Base-by-base conservation (phyloP, 2,329 filamentous ascomycete genomes). In the Immersiporthe knoxdaviesiana region DNA sequence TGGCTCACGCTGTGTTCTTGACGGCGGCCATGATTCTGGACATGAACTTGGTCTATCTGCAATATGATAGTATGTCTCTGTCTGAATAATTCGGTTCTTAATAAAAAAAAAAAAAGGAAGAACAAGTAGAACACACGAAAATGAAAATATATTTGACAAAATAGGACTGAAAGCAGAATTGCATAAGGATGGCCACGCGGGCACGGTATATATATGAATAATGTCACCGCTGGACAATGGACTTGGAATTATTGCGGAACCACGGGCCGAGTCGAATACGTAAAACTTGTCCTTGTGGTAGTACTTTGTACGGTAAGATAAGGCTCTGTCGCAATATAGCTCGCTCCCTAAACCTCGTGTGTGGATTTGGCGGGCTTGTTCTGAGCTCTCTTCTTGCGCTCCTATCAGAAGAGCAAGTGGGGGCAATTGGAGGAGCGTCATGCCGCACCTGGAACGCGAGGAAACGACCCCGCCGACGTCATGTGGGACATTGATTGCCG, bases 21-120 rank as follows among this genome's bases (percentile, higher is more conserved):
- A 75, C 64, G 68, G 74, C 73, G 60, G 77, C 75, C 78, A 78
- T 79, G 65, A 63, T 68, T 70, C 59, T 54, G 27, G 67, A 70
- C 65, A 68, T 71, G 52, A 27, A 61, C 6, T 12, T 16, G 5
- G 6, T 39, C 32, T 63, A n/a, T 50, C 54, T 30, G 27, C 11
- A 14, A 32, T 16, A 32, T 14, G 44, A n/a, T 10, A n/a, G 21
- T 47, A 8, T 30, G 4, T 18, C 8, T 30, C 27, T 56, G 52
- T 8, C 52, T 56, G 11, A 8, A 3, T 27, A 3, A 16, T 32
- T 27, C 7, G 0, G 14, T 32, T 32, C 12, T 30, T n/a, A n/a
- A n/a, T n/a, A n/a, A n/a, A n/a, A n/a, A n/a, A n/a, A n/a, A n/a
- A n/a, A n/a, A n/a, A n/a, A n/a, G n/a, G n/a, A n/a, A n/a, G n/a